Percentiles rank a stretch among this genome's conserved stretches.
Evolutionary conservation across 2,329 filamentous ascomycete species (phyloP).

Genomic region (Keithomyces neogunnii): DNA sequence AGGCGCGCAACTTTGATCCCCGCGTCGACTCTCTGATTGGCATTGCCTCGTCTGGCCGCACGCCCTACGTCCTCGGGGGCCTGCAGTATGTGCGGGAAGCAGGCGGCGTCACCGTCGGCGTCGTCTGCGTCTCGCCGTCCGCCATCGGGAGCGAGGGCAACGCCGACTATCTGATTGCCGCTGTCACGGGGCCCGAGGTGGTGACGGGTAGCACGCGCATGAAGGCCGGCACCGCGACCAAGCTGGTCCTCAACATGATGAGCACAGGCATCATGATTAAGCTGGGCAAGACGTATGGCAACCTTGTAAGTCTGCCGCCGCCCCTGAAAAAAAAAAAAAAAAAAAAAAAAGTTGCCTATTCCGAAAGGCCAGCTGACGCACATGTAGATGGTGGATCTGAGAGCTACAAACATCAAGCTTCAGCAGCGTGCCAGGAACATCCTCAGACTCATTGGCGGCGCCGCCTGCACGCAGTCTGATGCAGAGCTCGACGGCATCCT

Average conservation of each 20-base stretch:
- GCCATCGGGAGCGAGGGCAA: conserved; percentile 13
- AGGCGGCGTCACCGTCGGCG: conserved; percentile 27
- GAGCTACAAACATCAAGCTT: conserved; percentile 29
- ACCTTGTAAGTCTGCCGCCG: conserved; percentile 21
- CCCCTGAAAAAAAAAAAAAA: no score
- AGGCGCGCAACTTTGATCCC: conserved; percentile 18
- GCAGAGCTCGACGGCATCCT: conserved; percentile 12
- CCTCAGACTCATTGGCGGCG: conserved; percentile 12
- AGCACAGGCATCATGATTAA: conserved; percentile 33
- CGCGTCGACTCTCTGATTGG: conserved; percentile 29
- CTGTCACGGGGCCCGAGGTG: conserved; percentile 32
- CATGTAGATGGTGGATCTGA: conserved; percentile 16
- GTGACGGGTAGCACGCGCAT: conserved; percentile 36
- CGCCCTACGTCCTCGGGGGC: conserved; percentile 30
- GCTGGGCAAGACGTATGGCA: conserved; percentile 32
- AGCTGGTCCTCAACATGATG: conserved; percentile 32
- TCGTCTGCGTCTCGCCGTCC: conserved; percentile 28
- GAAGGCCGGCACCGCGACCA: conserved; percentile 36
- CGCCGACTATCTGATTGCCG: conserved; percentile 22
- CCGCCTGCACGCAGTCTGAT: conserved; percentile 10
- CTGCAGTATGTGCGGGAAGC: conserved; percentile 21
- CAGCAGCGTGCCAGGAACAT: conserved; percentile 14
- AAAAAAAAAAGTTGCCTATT: no score
- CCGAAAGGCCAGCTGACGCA: not conserved
- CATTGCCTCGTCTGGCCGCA: conserved; percentile 33